Base-by-base conservation (phyloP, 1,139 yeast genomes). In the Suhomyces anneliseae region DNA sequence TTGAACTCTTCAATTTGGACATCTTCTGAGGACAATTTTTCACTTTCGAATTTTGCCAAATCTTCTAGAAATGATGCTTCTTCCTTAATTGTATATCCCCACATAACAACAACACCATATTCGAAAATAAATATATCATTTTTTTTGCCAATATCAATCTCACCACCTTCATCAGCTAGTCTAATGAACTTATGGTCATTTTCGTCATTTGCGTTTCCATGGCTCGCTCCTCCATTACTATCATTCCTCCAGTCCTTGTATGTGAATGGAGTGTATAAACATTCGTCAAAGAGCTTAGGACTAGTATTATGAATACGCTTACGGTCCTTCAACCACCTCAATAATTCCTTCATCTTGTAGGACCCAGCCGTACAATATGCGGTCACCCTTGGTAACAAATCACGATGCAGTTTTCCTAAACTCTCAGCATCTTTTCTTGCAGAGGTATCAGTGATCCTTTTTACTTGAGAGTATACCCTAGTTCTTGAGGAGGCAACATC, bases 281-380 rank as follows among this genome's bases (percentile, higher is more conserved):
- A 93, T 65, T 93, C 99, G 61, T 93, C 98, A 67, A 92, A 89
- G 48, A 90, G 70, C 57, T 88, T 89, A 2, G 98, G 97, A 54
- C 83, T 81, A 0, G 95, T 84, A 41, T 89, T 86, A 60, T 85
- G 88, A 3, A 78, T 73, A 52, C 89, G 72, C 59, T 84, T 87
- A 19, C 92, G 78, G 44, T 89, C 95, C 57, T 87, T 84, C 45
- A 93, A 69, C 90, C 97, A 93, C 56, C 95, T 74, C 47, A 87
- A 75, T 39, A 93, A 70, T 45, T 92, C 97, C 57, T 86, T 82
- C 95, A 93, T 88, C 54, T 82, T 83, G 62, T 90, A 93, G 26
- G 95, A 84, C 34, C 97, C 93, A 38, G 97, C 90, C 0, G 98
- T 92, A 68, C 98, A 92, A 63, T 90, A 93, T 0, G 97, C 96